These are phyloP conservation scores for Camelina laxa DNA, from an alignment of 345 rosid species.

Conservation along the genomic window DNA sequence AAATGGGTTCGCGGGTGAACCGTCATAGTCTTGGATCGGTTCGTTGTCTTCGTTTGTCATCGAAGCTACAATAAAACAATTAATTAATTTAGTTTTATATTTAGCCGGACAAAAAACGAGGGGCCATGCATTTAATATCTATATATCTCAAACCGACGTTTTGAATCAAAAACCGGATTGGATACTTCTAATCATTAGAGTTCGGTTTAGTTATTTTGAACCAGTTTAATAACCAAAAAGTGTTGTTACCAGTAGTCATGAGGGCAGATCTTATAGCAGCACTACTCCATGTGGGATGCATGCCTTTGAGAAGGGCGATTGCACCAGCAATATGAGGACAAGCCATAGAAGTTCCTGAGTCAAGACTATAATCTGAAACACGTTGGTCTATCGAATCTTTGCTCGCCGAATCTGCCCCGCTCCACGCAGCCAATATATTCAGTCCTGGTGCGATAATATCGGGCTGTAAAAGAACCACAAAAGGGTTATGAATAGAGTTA, in stretches of 20 bases:
- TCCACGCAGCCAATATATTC: conserved; percentile 78
- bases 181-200: neutral
- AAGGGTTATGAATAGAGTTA: neutral
- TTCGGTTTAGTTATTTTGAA: neutral
- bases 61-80: conserved; percentile 49
- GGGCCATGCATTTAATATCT: too few species aligned
- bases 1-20: conserved; percentile 54
- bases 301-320: conserved; percentile 67
- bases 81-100: neutral
- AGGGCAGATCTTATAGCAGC: conserved; percentile 82
- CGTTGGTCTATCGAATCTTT: conserved; percentile 49
- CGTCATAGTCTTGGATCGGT: conserved; percentile 47
- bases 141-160: too few species aligned
- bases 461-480: conserved; percentile 48
- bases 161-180: neutral
- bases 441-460: conserved; percentile 78
- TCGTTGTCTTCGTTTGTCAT: conserved; percentile 46
- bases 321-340: conserved; percentile 79
- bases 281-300: conserved; percentile 72
- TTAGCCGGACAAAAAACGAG: neutral
- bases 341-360: conserved; percentile 84
- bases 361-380: conserved; percentile 45
- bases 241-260: conserved; percentile 42
- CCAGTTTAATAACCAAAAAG: neutral
- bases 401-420: conserved; percentile 48